These are phyloP conservation scores for Diospyros kaki DNA, from an alignment of 148 eudicot species.

Conservation along the genomic window DNA sequence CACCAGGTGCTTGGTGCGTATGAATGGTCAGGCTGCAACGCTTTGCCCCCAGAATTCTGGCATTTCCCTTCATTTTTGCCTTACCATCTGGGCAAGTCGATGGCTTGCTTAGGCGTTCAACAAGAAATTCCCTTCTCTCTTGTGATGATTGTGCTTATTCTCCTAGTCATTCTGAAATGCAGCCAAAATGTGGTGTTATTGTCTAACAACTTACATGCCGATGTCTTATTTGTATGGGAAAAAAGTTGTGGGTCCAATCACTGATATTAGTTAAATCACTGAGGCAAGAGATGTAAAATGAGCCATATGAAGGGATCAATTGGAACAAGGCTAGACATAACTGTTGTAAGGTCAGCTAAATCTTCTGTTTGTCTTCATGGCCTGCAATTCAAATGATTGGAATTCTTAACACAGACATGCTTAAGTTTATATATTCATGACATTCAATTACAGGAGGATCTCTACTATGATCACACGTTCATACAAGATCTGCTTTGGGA, in stretches of 20 bases:
- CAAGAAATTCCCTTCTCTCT: too few species aligned
- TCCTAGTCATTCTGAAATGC: neutral
- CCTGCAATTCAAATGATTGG: neutral
- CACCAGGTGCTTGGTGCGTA: conserved; percentile 25
- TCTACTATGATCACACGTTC: conserved; percentile 29
- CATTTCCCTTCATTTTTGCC: conserved; percentile 22
- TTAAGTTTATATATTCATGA: too few species aligned
- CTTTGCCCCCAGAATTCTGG: conserved; percentile 29
- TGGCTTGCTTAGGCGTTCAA: too few species aligned
- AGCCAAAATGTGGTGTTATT: conserved; percentile 19
- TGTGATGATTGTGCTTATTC: too few species aligned
- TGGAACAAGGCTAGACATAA: conserved; percentile 20
- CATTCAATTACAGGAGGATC: conserved; percentile 15
- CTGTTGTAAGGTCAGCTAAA: conserved; percentile 16
- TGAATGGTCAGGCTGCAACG: conserved; percentile 26
- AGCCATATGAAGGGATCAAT: conserved; percentile 5
- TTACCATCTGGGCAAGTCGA: conserved; percentile 17
- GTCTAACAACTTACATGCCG: conserved; percentile 18
- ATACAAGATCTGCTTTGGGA: conserved; percentile 40
- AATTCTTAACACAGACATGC: too few species aligned
- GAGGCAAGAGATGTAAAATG: conserved; percentile 2
- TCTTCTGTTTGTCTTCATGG: neutral
- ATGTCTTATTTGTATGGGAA: conserved; percentile 28
- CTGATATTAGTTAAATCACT: conserved; percentile 5
- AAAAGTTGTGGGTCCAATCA: conserved; percentile 9